phyloP scores from a whole-genome alignment of 768 basidiomycete genomes.

The Termitomyces sp. region DNA sequence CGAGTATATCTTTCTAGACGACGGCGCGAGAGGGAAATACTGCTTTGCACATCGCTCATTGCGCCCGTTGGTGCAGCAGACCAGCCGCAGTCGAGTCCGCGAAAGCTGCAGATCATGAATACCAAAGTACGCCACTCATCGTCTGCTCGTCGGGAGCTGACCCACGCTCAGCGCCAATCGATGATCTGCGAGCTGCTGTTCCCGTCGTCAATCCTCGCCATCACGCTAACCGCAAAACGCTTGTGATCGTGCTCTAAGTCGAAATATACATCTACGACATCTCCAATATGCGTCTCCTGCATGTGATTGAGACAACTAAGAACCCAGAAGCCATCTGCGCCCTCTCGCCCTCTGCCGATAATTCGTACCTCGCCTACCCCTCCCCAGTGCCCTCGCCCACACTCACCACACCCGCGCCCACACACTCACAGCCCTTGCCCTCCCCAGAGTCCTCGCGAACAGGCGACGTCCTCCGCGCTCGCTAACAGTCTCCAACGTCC shows the following conservation, averaged over 20 bases:
- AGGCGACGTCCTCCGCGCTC: conserved; percentile 90
- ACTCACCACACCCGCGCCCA: conserved; percentile 50
- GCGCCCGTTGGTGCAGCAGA: conserved; percentile 96
- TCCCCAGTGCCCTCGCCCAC: conserved; percentile 87
- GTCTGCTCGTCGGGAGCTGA: no score
- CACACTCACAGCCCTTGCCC: conserved; percentile 33
- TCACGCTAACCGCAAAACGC: conserved; percentile 97
- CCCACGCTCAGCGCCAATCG: no score
- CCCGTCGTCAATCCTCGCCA: conserved; percentile 94
- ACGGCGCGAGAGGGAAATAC: conserved; percentile 98
- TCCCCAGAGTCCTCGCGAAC: no score
- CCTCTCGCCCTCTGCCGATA: conserved; percentile 90
- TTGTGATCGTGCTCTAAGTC: conserved; percentile 94
- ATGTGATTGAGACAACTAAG: conserved; percentile 95
- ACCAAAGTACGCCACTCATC: no score
- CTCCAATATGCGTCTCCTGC: conserved; percentile 94
- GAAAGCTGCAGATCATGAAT: no score
- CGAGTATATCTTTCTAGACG: no score
- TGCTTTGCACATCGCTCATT: conserved; percentile 97
- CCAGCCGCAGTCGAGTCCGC: conserved; percentile 84
- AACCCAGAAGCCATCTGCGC: conserved; percentile 97
- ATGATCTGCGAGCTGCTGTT: no score
- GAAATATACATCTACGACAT: conserved; percentile 99
- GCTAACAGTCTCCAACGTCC: conserved; percentile 90
- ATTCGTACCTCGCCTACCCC: conserved; percentile 94